These are phyloP conservation scores for Fraxinus americana DNA, from an alignment of 257 asterid species.

Conservation along the genomic window DNA sequence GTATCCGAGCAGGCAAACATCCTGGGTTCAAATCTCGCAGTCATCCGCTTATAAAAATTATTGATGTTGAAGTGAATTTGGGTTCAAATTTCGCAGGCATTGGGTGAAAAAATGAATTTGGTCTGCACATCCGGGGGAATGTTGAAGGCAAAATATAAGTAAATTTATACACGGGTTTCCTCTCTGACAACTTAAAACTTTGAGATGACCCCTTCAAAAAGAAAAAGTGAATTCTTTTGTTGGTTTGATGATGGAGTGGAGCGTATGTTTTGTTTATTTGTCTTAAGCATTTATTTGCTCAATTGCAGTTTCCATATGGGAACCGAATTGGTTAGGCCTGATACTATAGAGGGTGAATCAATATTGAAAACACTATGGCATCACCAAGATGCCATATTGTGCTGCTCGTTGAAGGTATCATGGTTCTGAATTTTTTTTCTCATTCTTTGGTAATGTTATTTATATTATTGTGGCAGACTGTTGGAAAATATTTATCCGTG, in stretches of 20 bases:
- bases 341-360: constrained; percentile 55
- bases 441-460: neutral
- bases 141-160: no score
- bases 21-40: neutral
- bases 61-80: neutral
- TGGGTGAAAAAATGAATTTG: neutral
- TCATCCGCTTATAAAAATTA: neutral
- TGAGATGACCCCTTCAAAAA: neutral
- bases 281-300: constrained; percentile 5
- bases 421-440: neutral
- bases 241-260: neutral
- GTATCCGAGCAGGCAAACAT: neutral
- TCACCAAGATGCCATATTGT: constrained; percentile 88
- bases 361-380: constrained; percentile 87
- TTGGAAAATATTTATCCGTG: neutral
- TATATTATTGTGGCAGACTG: neutral
- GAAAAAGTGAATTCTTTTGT: neutral
- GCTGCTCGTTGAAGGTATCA: constrained; percentile 92
- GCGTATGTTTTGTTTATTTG: neutral
- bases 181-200: no score
- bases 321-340: constrained; percentile 61
- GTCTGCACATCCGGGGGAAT: neutral
- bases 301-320: constrained; percentile 73
- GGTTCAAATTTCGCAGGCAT: neutral
- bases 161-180: neutral